Evolutionary conservation across 2,329 filamentous ascomycete species (phyloP), one percentile per base, ranked within the genome.

Genomic region (Xylariomycetidae sp.): DNA sequence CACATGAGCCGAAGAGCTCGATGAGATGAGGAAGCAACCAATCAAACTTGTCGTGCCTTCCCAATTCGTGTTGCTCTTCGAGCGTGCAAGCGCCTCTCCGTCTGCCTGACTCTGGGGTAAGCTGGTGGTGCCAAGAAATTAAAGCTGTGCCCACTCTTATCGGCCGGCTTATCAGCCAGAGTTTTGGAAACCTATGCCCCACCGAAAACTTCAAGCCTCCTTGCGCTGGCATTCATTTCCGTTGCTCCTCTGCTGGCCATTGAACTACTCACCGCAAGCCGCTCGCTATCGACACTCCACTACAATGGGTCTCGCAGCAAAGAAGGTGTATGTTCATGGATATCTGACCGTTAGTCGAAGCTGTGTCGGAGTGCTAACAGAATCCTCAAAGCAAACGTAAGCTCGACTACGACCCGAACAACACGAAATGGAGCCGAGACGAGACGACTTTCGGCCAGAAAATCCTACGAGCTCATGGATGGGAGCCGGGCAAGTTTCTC

Each of bases 351-450:
- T n/a, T n/a, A n/a, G n/a, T n/a, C n/a, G n/a, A n/a, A n/a, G n/a
- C n/a, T n/a, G n/a, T n/a, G n/a, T n/a, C n/a, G n/a, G n/a, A n/a
- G n/a, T 41, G 25, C 38, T 49, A 34, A 40, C 14, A 22, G 30
- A 12, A n/a, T 29, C 34, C 23, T 14, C 6, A 4, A 32, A 64
- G 58, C 42, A 59, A 55, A 47, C 70, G 70, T 29, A 94, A 90
- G 64, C 79, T 96, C 54, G 83, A 82, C 46, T 74, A 83, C 57
- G 92, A 98, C 62, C 92, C 92, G 6, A 95, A 96, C 65, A 98
- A 96, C 61, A 95, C 86, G 29, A 79, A 76, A 71, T 98, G 92
- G 92, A 80, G 82, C 36, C 80, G 82, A 52, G 82, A 89, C 56
- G 85, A 82, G 44, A 74, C 74, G 36, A 81, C 79, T 34, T 96